Conservation (phyloP, 768 basidiomycete species). For the Suillus subalutaceus region DNA sequence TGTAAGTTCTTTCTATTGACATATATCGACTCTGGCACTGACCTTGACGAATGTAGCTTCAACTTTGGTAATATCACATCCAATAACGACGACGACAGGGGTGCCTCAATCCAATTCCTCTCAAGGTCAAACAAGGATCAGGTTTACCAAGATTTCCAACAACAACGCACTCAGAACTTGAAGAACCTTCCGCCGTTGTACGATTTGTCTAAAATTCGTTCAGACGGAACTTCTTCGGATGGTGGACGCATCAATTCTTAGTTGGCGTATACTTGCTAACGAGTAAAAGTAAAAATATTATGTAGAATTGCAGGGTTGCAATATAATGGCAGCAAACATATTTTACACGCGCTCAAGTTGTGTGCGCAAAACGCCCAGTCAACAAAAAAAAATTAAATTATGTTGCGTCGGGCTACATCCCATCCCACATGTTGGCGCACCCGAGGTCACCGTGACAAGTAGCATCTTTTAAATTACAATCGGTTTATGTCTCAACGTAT, state of each 20-base stretch:
- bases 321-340: neutral
- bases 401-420: too few species aligned
- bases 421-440: too few species aligned
- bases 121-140: slow-evolving; percentile 38
- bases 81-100: slow-evolving; percentile 17
- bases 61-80: slow-evolving; percentile 41
- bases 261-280: neutral
- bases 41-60: slow-evolving; percentile 31
- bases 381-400: neutral
- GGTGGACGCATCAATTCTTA: slow-evolving; percentile 8
- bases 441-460: too few species aligned
- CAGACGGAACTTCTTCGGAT: slow-evolving; percentile 24
- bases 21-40: neutral
- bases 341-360: neutral
- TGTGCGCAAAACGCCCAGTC: neutral
- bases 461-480: too few species aligned
- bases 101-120: slow-evolving; percentile 45
- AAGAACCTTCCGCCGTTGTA: slow-evolving; percentile 25
- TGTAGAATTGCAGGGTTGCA: neutral
- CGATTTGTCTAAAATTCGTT: slow-evolving; percentile 21
- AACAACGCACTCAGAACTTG: slow-evolving; percentile 17
- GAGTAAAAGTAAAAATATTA: neutral
- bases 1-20: slow-evolving; percentile 29
- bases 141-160: slow-evolving; percentile 34
- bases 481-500: too few species aligned